Evolutionary conservation across 2,329 filamentous ascomycete species (phyloP).

Genomic region (Celoporthe dispersa): DNA sequence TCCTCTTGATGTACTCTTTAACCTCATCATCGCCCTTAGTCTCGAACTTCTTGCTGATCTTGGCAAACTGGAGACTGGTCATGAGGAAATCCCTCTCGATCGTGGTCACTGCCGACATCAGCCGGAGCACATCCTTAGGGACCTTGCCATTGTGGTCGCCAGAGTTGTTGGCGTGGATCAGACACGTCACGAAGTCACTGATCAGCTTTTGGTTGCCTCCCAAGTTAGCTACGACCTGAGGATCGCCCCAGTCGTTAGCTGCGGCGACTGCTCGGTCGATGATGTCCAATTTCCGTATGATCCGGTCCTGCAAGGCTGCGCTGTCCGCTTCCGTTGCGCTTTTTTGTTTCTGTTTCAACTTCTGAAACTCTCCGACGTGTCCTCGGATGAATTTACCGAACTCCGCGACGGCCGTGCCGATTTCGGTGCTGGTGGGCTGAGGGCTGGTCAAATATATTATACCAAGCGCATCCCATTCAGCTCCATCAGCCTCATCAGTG

Average conservation of each 20-base stretch:
- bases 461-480: conserved; percentile 58
- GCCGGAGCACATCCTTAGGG: conserved; percentile 59
- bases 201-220: conserved; percentile 62
- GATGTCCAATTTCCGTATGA: conserved; percentile 51
- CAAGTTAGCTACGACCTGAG: conserved; percentile 60
- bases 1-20: conserved; percentile 61
- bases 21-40: conserved; percentile 69
- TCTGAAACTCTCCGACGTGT: conserved; percentile 53
- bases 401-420: conserved; percentile 54
- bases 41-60: conserved; percentile 64
- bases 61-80: conserved; percentile 68
- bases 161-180: conserved; percentile 58
- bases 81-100: conserved; percentile 62
- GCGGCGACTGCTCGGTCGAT: conserved; percentile 58
- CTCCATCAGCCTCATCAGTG: conserved; percentile 49
- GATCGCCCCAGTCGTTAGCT: conserved; percentile 58
- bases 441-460: conserved; percentile 53
- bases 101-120: conserved; percentile 67
- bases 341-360: conserved; percentile 50
- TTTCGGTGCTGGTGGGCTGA: conserved; percentile 43
- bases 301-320: conserved; percentile 45
- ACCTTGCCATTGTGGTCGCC: conserved; percentile 58
- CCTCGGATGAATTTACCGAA: conserved; percentile 56
- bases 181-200: conserved; percentile 55
- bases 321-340: conserved; percentile 46